phyloP scores from a whole-genome alignment of 2,329 filamentous ascomycete species.

The Pseudogymnoascus sp. region DNA sequence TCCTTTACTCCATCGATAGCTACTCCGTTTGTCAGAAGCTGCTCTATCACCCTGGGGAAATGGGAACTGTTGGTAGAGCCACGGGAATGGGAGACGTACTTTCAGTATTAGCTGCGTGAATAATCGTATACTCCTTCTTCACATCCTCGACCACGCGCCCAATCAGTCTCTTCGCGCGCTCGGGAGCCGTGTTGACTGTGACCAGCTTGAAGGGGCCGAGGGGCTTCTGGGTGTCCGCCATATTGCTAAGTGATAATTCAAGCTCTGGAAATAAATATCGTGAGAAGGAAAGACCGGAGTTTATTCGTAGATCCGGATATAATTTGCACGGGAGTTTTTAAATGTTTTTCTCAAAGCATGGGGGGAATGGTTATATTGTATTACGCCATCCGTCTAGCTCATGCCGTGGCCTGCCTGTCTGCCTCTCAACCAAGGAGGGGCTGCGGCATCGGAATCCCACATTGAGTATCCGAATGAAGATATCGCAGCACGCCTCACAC shows the following conservation, averaged over 20 bases:
- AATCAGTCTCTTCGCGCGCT: constrained; percentile 54
- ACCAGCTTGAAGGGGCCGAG: constrained; percentile 55
- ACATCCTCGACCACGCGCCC: constrained; percentile 53
- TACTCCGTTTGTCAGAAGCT: constrained; percentile 20
- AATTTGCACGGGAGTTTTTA: neutral
- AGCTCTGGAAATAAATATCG: neutral
- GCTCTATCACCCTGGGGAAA: neutral
- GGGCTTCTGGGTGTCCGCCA: constrained; percentile 28
- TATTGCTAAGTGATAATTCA: neutral
- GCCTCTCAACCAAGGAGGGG: neutral
- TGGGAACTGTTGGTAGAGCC: neutral
- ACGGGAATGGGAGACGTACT: constrained; percentile 33
- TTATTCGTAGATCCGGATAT: neutral
- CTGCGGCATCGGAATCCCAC: constrained; percentile 5
- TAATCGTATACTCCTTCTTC: constrained; percentile 56
- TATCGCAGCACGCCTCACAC: neutral
- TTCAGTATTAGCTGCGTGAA: constrained; percentile 53
- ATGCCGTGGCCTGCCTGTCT: neutral
- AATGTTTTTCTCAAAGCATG: neutral
- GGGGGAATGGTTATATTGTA: neutral
- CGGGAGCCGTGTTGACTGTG: constrained; percentile 61
- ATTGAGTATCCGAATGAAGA: neutral
- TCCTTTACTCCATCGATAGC: constrained; percentile 48
- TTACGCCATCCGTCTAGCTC: neutral
- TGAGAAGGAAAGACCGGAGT: neutral